These are phyloP conservation scores for Pilobolus umbonatus DNA, from an alignment of 192 early-diverging fungal species.

Conservation along the genomic window DNA sequence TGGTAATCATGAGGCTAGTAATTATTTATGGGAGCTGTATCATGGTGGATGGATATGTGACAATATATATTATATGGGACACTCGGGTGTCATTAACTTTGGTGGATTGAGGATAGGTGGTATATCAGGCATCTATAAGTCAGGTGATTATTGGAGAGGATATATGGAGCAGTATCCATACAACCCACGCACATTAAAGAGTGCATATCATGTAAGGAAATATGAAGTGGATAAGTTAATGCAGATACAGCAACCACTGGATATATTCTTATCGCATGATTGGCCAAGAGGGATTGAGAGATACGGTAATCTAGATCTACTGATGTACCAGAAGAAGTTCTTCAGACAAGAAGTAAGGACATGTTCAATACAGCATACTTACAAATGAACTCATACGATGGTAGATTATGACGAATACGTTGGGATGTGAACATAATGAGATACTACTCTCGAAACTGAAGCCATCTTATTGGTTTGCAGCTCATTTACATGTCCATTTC, in stretches of 20 bases:
- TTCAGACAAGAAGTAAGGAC: slow-evolving; percentile 64
- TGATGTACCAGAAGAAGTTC: slow-evolving; percentile 70
- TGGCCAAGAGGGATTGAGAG: slow-evolving; percentile 88
- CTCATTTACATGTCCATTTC: slow-evolving; percentile 93
- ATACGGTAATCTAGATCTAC: slow-evolving; percentile 60
- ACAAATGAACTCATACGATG: not conserved
- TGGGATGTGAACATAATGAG: slow-evolving; percentile 76
- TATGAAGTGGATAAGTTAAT: slow-evolving; percentile 78
- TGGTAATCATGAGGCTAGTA: slow-evolving; percentile 96
- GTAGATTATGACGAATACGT: slow-evolving; percentile 61
- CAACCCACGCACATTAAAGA: slow-evolving; percentile 52
- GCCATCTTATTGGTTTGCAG: slow-evolving; percentile 91
- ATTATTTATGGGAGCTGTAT: slow-evolving; percentile 94
- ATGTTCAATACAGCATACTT: not conserved
- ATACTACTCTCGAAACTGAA: slow-evolving; percentile 67
- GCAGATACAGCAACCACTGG: slow-evolving; percentile 70
- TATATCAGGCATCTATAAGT: slow-evolving; percentile 86
- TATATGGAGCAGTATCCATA: slow-evolving; percentile 82
- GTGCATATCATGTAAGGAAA: slow-evolving; percentile 83
- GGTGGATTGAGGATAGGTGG: slow-evolving; percentile 91
- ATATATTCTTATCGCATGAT: slow-evolving; percentile 93
- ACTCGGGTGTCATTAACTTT: slow-evolving; percentile 79
- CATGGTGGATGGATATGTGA: slow-evolving; percentile 93
- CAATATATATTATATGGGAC: slow-evolving; percentile 92
- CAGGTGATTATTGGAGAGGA: slow-evolving; percentile 55